Conservation (phyloP, 305 asterid genomes). For the Fraxinus albicans region DNA sequence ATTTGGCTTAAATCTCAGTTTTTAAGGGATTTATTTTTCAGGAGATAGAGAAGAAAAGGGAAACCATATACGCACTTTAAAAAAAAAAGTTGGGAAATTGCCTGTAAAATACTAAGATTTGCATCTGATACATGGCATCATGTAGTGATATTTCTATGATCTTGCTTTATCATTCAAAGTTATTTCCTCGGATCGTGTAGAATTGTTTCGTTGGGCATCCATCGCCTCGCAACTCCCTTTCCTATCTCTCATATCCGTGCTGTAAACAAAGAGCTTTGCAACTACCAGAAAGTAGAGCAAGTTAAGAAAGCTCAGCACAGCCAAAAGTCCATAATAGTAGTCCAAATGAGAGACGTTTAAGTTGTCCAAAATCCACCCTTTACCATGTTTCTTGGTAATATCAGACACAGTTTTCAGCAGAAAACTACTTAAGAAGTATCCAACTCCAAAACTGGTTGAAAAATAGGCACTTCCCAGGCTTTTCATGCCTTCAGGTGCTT, state of each 20-base stretch:
- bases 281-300: slow-evolving; percentile 47
- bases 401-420: slow-evolving; percentile 39
- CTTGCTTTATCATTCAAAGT: not conserved
- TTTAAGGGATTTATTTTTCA: too few relatives aligned
- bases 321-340: slow-evolving; percentile 54
- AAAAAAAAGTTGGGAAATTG: not conserved
- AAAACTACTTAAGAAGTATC: slow-evolving; percentile 42
- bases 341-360: slow-evolving; percentile 56
- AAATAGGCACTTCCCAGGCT: slow-evolving; percentile 77
- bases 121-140: not conserved
- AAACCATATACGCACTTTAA: too few relatives aligned
- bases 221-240: slow-evolving; percentile 26
- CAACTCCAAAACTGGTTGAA: slow-evolving; percentile 61
- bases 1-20: too few relatives aligned
- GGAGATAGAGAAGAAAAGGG: not conserved
- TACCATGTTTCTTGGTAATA: slow-evolving; percentile 42
- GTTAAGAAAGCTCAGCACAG: slow-evolving; percentile 44
- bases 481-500: slow-evolving; percentile 93
- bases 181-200: not conserved
- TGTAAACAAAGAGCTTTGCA: slow-evolving; percentile 51
- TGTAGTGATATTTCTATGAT: not conserved
- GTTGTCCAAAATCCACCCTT: slow-evolving; percentile 66
- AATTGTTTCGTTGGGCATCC: slow-evolving; percentile 3
- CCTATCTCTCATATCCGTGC: slow-evolving; percentile 24
- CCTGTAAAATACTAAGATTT: not conserved